Conservation (phyloP, 805 yeast species). For the Kazachstania viticola region DNA sequence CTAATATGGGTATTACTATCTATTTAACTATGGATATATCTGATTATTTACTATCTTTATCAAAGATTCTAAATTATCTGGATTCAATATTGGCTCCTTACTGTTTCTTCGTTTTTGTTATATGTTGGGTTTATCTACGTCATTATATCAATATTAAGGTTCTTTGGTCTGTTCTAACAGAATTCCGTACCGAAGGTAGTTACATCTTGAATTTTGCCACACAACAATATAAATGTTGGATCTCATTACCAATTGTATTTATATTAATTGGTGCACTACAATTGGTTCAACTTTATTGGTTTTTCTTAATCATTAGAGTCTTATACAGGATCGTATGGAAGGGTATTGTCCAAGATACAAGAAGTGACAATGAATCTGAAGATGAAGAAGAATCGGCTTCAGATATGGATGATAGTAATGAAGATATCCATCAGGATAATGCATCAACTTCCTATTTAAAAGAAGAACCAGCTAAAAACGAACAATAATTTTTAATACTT, state of each 20-base stretch:
- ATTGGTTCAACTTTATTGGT: slow-evolving; percentile 80
- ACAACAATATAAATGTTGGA: slow-evolving; percentile 93
- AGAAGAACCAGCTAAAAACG: too few relatives aligned
- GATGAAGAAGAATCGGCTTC: slow-evolving; percentile 2
- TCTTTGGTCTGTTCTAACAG: slow-evolving; percentile 76
- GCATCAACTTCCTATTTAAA: too few relatives aligned
- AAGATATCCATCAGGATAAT: too few relatives aligned
- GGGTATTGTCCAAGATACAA: slow-evolving; percentile 63
- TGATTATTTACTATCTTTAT: slow-evolving; percentile 73
- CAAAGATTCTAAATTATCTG: slow-evolving; percentile 81
- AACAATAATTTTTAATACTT: too few relatives aligned
- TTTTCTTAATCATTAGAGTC: slow-evolving; percentile 69
- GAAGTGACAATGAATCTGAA: slow-evolving; percentile 64
- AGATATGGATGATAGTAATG: slow-evolving; percentile 17
- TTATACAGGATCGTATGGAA: slow-evolving; percentile 50
- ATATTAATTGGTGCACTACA: slow-evolving; percentile 68
- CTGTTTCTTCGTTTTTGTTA: slow-evolving; percentile 56
- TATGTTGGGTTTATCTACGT: slow-evolving; percentile 78
- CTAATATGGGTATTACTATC: slow-evolving; percentile 87
- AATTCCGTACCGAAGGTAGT: slow-evolving; percentile 76
- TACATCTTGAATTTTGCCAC: slow-evolving; percentile 72
- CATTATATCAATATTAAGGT: slow-evolving; percentile 75
- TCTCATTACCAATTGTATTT: slow-evolving; percentile 85
- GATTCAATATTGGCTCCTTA: slow-evolving; percentile 54
- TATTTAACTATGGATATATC: slow-evolving; percentile 94